Base-by-base conservation (phyloP, 2,329 filamentous ascomycete species). In the Epichloe aotearoae region DNA sequence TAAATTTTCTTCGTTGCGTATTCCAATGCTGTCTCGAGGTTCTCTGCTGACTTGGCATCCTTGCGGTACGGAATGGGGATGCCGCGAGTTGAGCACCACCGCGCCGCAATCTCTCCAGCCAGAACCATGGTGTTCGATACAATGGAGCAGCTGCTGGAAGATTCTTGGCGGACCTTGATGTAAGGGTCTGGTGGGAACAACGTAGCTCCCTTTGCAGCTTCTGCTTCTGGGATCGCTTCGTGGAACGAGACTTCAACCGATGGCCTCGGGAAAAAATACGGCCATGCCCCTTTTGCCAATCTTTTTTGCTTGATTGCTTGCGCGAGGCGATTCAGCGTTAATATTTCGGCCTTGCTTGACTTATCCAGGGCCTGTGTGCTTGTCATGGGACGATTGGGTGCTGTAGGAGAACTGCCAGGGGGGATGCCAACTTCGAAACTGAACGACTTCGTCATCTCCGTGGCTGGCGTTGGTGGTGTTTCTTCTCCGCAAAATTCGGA, bases 61-160 rank as follows among this genome's bases (percentile, higher is more conserved):
- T 69, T 69, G 51, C 75, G 77, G 63, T 77, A 85, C 7, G 80
- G 78, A 30, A 80, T 69, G 37, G 80, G 75, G 48, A 86, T 75
- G 19, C 69, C 66, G 47, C 80, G 75, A 20, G 73, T 70, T 45
- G 70, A 60, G 58, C 79, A 83, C 78, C 79, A 86, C 33, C 68
- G 69, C 19, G 80, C 81, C 38, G 77, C 79, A 26, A 82, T 67
- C 58, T 83, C 73, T 50, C 79, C 79, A 12, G 79, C 81, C 4
- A 83, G 68, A 38, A 77, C 70, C 82, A 85, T 86, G 39, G 64
- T 61, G 45, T 63, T 68, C 46, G 63, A 56, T 11, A 71, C 69
- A 4, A 70, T 56, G 0, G 64, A 63, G 43, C 61, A 63, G 30
- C 60, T 62, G 5, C 54, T 63, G 8, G 62, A 66, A 2, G 56